phyloP scores from a whole-genome alignment of 768 basidiomycete genomes.

The Trametes coccinea region DNA sequence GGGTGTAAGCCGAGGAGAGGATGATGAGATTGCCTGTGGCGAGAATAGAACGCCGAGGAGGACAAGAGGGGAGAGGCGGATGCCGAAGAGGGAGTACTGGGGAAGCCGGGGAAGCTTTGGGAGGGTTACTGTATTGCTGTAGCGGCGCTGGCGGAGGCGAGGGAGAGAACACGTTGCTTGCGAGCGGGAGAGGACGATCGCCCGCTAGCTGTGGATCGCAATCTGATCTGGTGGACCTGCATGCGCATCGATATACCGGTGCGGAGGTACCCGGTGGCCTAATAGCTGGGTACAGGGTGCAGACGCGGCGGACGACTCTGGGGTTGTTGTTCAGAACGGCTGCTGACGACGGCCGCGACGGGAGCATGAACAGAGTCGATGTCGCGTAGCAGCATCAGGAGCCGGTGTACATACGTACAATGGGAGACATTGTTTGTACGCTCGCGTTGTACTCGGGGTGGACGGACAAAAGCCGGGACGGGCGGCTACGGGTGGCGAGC shows the following conservation, averaged over 20 bases:
- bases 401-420: constrained; percentile 3
- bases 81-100: constrained; percentile 5
- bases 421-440: constrained; percentile 13
- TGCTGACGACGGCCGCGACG: not conserved
- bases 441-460: constrained; percentile 13
- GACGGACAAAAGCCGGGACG: constrained; percentile 1
- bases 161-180: constrained; percentile 10
- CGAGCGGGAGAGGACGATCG: constrained; percentile 12
- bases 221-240: constrained; percentile 22
- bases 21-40: not conserved
- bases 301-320: not conserved
- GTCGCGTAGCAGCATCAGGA: constrained; percentile 1
- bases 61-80: not conserved
- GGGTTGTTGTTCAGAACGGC: not conserved
- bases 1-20: not conserved
- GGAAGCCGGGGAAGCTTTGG: not conserved
- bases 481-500: constrained; percentile 6
- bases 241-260: not conserved
- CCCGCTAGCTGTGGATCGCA: constrained; percentile 16
- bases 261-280: constrained; percentile 2
- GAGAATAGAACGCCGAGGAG: not conserved
- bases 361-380: too few species aligned
- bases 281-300: constrained; percentile 17
- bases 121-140: too few species aligned
- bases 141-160: not conserved